phyloP scores from a whole-genome alignment of 2,329 filamentous ascomycete genomes.

The Macroventuria anomochaeta region DNA sequence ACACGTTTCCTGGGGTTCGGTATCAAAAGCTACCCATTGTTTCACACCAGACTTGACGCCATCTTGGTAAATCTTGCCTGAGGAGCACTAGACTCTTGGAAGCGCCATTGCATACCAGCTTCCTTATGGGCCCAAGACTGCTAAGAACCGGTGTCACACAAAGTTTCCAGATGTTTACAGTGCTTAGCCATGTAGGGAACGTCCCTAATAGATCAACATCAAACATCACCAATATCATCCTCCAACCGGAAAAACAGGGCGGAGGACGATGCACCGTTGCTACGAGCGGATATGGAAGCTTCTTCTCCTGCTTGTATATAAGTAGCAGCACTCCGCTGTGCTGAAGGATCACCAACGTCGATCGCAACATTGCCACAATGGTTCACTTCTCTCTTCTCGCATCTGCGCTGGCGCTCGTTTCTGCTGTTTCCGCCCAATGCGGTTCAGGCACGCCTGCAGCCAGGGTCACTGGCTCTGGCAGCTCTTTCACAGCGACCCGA shows the following conservation, averaged over 20 bases:
- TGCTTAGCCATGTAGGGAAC: conserved; percentile 1
- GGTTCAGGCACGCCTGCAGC: conserved; percentile 57
- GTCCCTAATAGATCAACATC: conserved; percentile 3
- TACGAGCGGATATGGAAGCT: neutral
- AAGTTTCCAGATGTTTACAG: neutral
- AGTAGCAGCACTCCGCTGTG: neutral
- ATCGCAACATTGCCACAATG: conserved; percentile 36
- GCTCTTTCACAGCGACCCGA: conserved; percentile 54
- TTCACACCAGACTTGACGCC: conserved; percentile 8
- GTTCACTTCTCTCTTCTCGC: conserved; percentile 48
- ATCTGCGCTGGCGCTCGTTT: conserved; percentile 52
- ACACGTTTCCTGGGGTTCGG: neutral
- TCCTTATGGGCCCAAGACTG: conserved; percentile 7
- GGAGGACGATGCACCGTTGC: neutral
- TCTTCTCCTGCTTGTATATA: neutral
- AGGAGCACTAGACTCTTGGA: conserved; percentile 5
- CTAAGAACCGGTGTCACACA: conserved; percentile 8
- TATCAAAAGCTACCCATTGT: conserved; percentile 10
- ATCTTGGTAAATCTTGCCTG: conserved; percentile 1
- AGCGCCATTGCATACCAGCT: neutral
- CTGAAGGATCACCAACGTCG: neutral
- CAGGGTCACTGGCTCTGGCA: conserved; percentile 56
- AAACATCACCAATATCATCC: conserved; percentile 10
- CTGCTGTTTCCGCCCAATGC: conserved; percentile 53
- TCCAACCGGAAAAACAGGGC: conserved; percentile 5